These are phyloP conservation scores for Esteya vermicola DNA, from an alignment of 2,329 filamentous ascomycete species.

Conservation along the genomic window DNA sequence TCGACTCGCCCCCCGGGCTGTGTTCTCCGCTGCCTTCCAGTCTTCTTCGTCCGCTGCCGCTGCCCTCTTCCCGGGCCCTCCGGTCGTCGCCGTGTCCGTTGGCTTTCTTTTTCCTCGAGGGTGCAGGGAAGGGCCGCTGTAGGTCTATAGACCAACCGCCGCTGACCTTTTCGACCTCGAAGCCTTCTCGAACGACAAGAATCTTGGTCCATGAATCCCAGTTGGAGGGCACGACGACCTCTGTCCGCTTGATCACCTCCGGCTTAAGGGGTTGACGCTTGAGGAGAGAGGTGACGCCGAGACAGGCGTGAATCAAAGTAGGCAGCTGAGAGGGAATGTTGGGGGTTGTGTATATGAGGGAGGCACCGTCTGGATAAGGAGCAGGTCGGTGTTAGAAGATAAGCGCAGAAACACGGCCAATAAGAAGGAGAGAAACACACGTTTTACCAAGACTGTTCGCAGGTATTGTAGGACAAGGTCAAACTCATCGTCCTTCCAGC, in stretches of 20 bases:
- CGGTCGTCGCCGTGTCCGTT: constrained; percentile 14
- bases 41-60: constrained; percentile 1
- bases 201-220: constrained; percentile 99
- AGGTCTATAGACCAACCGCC: constrained; percentile 78
- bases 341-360: constrained; percentile 72
- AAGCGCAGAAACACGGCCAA: constrained; percentile 9
- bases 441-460: constrained; percentile 74
- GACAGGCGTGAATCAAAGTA: constrained; percentile 67
- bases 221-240: constrained; percentile 86
- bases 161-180: constrained; percentile 79
- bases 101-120: constrained; percentile 10
- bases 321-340: constrained; percentile 65
- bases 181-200: constrained; percentile 75
- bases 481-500: constrained; percentile 94
- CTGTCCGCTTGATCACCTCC: constrained; percentile 86
- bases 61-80: too few species aligned
- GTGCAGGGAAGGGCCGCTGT: constrained; percentile 35
- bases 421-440: constrained; percentile 33
- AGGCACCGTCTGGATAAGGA: constrained; percentile 51
- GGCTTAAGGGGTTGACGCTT: constrained; percentile 69
- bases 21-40: not conserved
- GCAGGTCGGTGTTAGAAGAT: too few species aligned
- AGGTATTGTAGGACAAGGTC: constrained; percentile 91
- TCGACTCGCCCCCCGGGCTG: too few species aligned
- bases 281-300: constrained; percentile 73